Conservation (phyloP, 495 filamentous ascomycete species). For the Apodospora peruviana region DNA sequence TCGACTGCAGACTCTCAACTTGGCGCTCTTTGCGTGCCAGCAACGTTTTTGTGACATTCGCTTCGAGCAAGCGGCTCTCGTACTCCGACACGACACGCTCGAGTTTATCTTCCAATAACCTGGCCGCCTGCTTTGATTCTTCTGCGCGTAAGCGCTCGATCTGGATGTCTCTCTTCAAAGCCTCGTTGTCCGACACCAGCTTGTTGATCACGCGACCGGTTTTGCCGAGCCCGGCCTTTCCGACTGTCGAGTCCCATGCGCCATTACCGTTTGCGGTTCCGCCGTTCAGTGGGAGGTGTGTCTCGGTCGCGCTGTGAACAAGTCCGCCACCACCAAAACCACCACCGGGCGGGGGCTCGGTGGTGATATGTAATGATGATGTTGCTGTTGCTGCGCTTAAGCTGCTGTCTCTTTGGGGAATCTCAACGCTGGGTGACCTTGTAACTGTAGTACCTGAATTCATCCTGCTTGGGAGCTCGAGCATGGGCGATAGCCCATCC, state of each 20-base stretch:
- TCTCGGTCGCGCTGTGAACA: slow-evolving; percentile 13
- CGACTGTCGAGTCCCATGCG: slow-evolving; percentile 74
- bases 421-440: slow-evolving; percentile 16
- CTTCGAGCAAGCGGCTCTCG: slow-evolving; percentile 64
- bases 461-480: slow-evolving; percentile 12
- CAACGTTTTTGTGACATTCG: slow-evolving; percentile 61
- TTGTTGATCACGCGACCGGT: slow-evolving; percentile 90
- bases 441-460: neutral
- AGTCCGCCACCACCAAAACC: slow-evolving; percentile 27
- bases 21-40: slow-evolving; percentile 75
- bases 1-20: slow-evolving; percentile 63
- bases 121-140: slow-evolving; percentile 66
- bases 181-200: slow-evolving; percentile 83
- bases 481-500: slow-evolving; percentile 8
- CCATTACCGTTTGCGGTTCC: slow-evolving; percentile 15
- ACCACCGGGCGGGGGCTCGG: slow-evolving; percentile 10
- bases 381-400: slow-evolving; percentile 10
- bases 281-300: no score
- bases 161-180: slow-evolving; percentile 71
- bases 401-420: slow-evolving; percentile 24
- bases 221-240: slow-evolving; percentile 77
- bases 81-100: slow-evolving; percentile 62
- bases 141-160: slow-evolving; percentile 67
- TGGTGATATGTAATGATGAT: slow-evolving; percentile 2
- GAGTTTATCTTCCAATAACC: slow-evolving; percentile 67